Conservation (phyloP, 2,329 filamentous ascomycete genomes). For the Septoria petroselini region DNA sequence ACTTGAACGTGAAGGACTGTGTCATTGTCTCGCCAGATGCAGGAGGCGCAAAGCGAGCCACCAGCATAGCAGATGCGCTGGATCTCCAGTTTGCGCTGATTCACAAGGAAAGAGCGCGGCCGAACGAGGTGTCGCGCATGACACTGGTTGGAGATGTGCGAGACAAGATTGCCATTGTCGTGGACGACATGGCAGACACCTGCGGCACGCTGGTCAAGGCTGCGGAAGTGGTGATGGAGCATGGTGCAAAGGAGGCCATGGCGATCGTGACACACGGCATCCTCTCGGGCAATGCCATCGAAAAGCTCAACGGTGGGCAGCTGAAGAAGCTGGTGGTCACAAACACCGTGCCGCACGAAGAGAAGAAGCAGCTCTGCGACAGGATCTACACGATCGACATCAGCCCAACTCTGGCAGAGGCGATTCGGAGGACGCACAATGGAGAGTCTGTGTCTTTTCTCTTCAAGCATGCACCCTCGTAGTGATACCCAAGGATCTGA, state of each 20-base stretch:
- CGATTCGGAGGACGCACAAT: conserved; percentile 67
- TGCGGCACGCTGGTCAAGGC: conserved; percentile 87
- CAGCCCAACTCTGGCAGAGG: conserved; percentile 74
- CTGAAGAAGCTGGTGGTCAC: conserved; percentile 81
- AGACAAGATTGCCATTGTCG: conserved; percentile 88
- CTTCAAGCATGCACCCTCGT: conserved; percentile 61
- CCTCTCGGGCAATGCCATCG: conserved; percentile 80
- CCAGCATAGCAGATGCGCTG: conserved; percentile 86
- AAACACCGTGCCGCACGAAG: conserved; percentile 78
- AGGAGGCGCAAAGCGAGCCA: conserved; percentile 88
- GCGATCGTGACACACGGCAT: conserved; percentile 96
- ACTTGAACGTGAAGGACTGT: conserved; percentile 74
- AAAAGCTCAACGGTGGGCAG: conserved; percentile 75
- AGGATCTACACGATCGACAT: conserved; percentile 90
- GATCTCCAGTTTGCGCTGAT: conserved; percentile 91
- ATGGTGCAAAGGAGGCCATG: conserved; percentile 83
- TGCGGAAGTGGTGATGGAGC: conserved; percentile 79
- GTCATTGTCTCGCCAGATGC: conserved; percentile 95
- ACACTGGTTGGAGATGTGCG: conserved; percentile 92
- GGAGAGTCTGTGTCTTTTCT: conserved; percentile 65
- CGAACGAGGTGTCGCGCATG: conserved; percentile 89
- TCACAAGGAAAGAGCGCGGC: conserved; percentile 91
- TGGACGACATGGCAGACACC: conserved; percentile 97
- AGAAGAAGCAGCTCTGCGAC: conserved; percentile 74
- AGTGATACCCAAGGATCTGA: background rate